These are phyloP conservation scores for Eurotiales sp. DNA, from an alignment of 2,329 filamentous ascomycete species.

Conservation along the genomic window DNA sequence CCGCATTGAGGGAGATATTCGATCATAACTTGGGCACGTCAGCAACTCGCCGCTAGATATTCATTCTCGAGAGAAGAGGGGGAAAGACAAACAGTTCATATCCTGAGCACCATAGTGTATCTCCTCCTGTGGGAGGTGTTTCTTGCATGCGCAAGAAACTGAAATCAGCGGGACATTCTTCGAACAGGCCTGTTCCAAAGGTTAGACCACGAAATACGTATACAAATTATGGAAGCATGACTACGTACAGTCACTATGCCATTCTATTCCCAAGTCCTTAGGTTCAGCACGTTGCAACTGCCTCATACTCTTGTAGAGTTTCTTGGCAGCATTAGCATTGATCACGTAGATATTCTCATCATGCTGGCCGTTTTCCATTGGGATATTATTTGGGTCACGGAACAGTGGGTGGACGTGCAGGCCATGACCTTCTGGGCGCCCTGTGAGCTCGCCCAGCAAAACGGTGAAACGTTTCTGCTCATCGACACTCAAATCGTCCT, in stretches of 20 bases:
- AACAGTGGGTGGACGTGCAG: constrained; percentile 9
- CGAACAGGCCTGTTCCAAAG: background rate
- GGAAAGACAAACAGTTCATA: constrained; percentile 39
- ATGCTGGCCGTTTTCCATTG: constrained; percentile 2
- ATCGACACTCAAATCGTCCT: constrained; percentile 5
- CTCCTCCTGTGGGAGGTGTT: constrained; percentile 18
- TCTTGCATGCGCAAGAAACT: constrained; percentile 7
- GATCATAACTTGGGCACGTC: constrained; percentile 44
- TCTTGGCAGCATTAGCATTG: constrained; percentile 6
- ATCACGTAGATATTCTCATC: constrained; percentile 11
- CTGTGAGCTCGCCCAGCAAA: constrained; percentile 36
- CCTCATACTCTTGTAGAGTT: constrained; percentile 7
- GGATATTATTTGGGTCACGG: constrained; percentile 3
- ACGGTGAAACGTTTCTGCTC: constrained; percentile 20
- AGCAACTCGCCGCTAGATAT: too few relatives aligned
- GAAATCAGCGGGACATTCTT: constrained; percentile 10
- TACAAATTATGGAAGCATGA: background rate
- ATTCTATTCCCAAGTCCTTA: constrained; percentile 1
- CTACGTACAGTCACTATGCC: constrained; percentile 8
- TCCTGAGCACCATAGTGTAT: constrained; percentile 51
- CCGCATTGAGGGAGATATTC: constrained; percentile 49
- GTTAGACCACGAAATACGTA: background rate
- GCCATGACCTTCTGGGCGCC: constrained; percentile 33
- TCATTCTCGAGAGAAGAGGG: too few relatives aligned
- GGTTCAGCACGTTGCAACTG: constrained; percentile 1